Conservation (phyloP, 2,329 filamentous ascomycete genomes). For the Juglanconis oblonga region DNA sequence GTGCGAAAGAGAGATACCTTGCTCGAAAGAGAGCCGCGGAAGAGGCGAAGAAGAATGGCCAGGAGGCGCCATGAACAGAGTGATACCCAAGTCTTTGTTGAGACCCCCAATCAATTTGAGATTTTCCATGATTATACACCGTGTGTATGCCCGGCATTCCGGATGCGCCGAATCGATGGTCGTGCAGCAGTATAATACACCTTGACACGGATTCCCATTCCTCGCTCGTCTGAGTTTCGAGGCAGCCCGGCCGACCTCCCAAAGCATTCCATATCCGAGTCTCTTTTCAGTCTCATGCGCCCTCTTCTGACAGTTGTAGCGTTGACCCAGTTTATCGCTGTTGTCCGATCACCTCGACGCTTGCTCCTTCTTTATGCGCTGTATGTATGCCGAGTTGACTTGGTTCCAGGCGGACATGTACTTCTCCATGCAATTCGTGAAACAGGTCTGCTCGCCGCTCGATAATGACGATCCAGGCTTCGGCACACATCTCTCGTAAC, state of each 20-base stretch:
- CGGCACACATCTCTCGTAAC: constrained; percentile 74
- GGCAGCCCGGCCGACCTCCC: neutral
- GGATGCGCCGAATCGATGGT: neutral
- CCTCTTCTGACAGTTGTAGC: neutral
- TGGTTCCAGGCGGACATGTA: constrained; percentile 80
- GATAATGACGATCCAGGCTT: constrained; percentile 67
- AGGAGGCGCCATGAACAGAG: constrained; percentile 22
- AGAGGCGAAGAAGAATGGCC: constrained; percentile 58
- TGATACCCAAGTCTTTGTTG: constrained; percentile 8
- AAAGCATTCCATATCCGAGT: neutral
- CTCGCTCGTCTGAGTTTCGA: neutral
- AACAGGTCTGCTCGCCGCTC: constrained; percentile 66
- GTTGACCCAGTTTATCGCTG: neutral
- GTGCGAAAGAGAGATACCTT: constrained; percentile 76
- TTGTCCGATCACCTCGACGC: constrained; percentile 28
- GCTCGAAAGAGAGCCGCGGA: constrained; percentile 73
- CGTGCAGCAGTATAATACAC: neutral
- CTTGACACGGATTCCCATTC: neutral
- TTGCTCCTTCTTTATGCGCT: constrained; percentile 57
- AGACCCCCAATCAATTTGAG: constrained; percentile 2
- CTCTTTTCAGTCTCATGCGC: neutral
- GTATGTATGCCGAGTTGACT: constrained; percentile 67
- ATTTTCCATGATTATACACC: neutral
- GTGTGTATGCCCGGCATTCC: neutral
- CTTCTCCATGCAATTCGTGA: constrained; percentile 78